Evolutionary conservation across 768 basidiomycete species (phyloP), one percentile per base, ranked within the genome.

Genomic region (Trametes cingulata): DNA sequence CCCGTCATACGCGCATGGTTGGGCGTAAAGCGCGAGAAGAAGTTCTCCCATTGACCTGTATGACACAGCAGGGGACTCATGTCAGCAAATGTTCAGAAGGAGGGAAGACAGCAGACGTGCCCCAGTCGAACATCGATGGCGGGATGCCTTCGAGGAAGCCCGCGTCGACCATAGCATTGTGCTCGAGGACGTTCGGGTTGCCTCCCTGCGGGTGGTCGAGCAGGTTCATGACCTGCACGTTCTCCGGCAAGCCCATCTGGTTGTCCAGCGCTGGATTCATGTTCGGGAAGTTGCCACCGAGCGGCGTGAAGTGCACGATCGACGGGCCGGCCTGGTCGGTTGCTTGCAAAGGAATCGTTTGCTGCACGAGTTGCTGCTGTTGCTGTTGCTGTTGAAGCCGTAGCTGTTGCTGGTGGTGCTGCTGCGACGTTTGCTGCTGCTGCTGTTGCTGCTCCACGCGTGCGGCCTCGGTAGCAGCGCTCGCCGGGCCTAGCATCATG

Each of bases 51-150:
- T 77, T 91, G 89, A 43, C 84, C 90, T 92, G 69, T 27, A 22
- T 46, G 48, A 42, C 22, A 53, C 27, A 25, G n/a, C 7, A 48
- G 58, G 22, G 43, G n/a, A 20, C 50, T 48, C 36, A 20, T 52
- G 25, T 36, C 17, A 36, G 52, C 35, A 29, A 9, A 14, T 20
- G 15, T 8, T 24, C 10, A 15, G 17, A 37, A n/a, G 13, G 35
- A 24, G 39, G 13, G 13, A n/a, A 56, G 50, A 41, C 22, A 22
- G 42, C 25, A 14, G 22, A 78, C 81, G 64, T 67, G 91, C 90
- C 84, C 89, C 90, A 93, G 72, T 93, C 90, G 73, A 91, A 93
- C 90, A 93, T 92, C 2, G 83, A 81, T 3, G 86, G 87, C 42
- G 91, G 91, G 52, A 93, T 84, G 1, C 90, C 90, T 61, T 91